Base-by-base conservation (phyloP, 352 stramenopile genomes). In the Globisporangium middletonii region DNA sequence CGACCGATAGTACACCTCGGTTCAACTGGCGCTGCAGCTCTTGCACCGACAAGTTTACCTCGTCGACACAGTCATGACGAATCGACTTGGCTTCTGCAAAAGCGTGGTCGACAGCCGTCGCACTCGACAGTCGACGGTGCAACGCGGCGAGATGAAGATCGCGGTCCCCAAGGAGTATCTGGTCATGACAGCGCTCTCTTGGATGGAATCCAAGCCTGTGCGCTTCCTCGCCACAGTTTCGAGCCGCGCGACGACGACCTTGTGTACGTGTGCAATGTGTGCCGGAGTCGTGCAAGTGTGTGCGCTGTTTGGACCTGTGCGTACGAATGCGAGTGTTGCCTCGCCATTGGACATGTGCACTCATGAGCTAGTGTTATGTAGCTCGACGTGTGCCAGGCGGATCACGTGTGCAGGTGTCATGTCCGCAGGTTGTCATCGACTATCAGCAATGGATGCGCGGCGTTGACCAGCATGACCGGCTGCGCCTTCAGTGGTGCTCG, bases 401-500 rank as follows among this genome's bases (percentile, higher is more conserved):
- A 35, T 4, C 30, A 8, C 30, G 30, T 35, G 30, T 35, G 30
- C 30, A 3, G 30, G 30, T 35, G 30, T 8, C 30, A 8, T 35
- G 30, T 35, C 30, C 30, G 30, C 30, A 35, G 30, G 3, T 35
- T 8, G 30, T 35, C 30, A 8, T 35, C 30, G 30, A 35, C 68
- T 60, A 47, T 6, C 42, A 47, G 42, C 42, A 15, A 9, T 26
- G 8, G 42, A 47, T 47, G 30, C 15, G 42, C 4, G 42, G 42
- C 42, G 42, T 47, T 9, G 42, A 47, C 16, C 42, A 9, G 19
- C 42, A 23, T 23, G 42, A 47, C 42, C 42, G 19, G 19, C 42
- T 70, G 1, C 41, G 55, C 2, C 48, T 70, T 9, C 59, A 64
- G 41, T 38, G 63, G 0, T 66, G 62, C 33, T 65, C 57, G 0